Base-by-base conservation (phyloP, 495 filamentous ascomycete genomes). In the Penicillium atrosanguineum region DNA sequence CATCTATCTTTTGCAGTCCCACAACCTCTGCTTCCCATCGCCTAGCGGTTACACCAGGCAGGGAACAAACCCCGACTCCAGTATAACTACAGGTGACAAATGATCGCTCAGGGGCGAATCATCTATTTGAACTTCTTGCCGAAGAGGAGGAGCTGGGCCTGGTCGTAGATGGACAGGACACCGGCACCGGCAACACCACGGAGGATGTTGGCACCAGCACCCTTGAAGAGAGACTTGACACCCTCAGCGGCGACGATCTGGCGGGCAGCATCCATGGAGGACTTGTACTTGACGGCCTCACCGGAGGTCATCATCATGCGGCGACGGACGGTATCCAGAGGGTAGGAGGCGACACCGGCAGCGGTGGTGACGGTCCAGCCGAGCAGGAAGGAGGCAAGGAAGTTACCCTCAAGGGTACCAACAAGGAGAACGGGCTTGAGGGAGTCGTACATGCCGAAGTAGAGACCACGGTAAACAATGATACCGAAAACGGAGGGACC, bases 361-460 rank as follows among this genome's bases (percentile, higher is more conserved):
- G 87, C 93, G 78, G 95, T 98, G 78, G 94, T 97, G 83, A 98
- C 95, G 80, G 83, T 83, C 94, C 94, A 98, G 75, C 94, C 95
- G 81, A 98, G 92, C 69, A 83, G 65, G 91, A 97, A 98, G 50
- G 94, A 97, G 73, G 94, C 94, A 62, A 97, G 79, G 91, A 98
- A 98, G 87, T 91, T 96, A 81, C 91, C 90, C 80, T 91, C 87
- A 67, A 98, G 91, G 70, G 82, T 55, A 70, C 94, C 94, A 72
- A 88, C 83, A 48, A 98, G 90, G 78, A 97, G 73, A 76, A 97
- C 89, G 64, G 94, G 94, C 90, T 98, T 98, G 84, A 98, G 87
- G 63, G 94, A 98, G 80, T 97, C 94, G 91, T 98, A 97, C 88
- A 98, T 89, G 72, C 94, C 94, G 87, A 98, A 98, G 90, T 98